Evolutionary conservation across 345 rosid species (phyloP).

Genomic region (Hypericum androsaemum): DNA sequence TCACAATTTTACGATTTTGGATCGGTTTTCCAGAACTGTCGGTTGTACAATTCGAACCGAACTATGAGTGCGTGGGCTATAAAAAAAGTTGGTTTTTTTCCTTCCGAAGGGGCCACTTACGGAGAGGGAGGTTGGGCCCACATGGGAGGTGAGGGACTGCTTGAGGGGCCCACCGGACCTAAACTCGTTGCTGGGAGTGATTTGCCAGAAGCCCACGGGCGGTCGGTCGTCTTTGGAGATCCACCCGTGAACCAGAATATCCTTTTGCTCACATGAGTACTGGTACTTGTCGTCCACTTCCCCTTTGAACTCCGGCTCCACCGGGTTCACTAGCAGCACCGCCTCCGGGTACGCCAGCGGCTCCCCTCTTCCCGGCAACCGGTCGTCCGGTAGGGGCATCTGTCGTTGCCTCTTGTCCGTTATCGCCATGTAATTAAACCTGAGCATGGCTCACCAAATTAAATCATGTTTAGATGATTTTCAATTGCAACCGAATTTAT

Average conservation of each 20-base stretch:
- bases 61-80: too few relatives aligned
- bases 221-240: background rate
- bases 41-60: too few relatives aligned
- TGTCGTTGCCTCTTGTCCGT: constrained; percentile 13
- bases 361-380: constrained; percentile 10
- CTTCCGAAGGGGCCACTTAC: constrained; percentile 6
- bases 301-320: constrained; percentile 20
- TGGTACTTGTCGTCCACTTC: constrained; percentile 26
- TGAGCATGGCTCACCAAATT: background rate
- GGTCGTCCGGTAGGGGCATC: constrained; percentile 22
- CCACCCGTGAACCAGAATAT: constrained; percentile 21
- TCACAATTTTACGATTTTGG: too few relatives aligned
- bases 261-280: constrained; percentile 16
- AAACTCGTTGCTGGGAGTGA: constrained; percentile 17
- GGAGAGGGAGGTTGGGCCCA: constrained; percentile 18
- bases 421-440: constrained; percentile 23
- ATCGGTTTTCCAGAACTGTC: too few relatives aligned
- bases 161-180: constrained; percentile 22
- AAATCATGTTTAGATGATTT: too few relatives aligned
- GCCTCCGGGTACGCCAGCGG: constrained; percentile 23
- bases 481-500: too few relatives aligned
- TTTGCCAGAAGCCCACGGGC: constrained; percentile 18
- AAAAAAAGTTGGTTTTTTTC: background rate
- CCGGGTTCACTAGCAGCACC: constrained; percentile 14
- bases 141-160: constrained; percentile 20